Base-by-base conservation (phyloP, 78 protist genomes). In the Dictyostelium intermedium region DNA sequence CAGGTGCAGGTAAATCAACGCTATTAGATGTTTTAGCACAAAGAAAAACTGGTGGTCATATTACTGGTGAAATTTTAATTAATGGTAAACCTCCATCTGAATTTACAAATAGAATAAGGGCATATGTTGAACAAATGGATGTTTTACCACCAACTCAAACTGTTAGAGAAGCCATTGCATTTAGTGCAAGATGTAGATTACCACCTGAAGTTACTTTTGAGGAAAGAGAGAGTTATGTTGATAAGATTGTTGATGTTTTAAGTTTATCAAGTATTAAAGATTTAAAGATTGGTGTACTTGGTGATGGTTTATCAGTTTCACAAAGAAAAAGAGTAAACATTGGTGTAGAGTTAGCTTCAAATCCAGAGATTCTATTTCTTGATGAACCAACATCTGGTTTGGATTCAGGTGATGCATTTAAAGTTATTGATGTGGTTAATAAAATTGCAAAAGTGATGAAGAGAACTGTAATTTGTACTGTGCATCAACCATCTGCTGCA, bases 401-500 rank as follows among this genome's bases (percentile, higher is more conserved):
- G 1, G 97, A 95, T 61, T 43, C 91, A 10, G 85, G 87, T 66
- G 95, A 83, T 39, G 97, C 97, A 2, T 83, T 56, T 27, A 89
- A 87, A 37, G 94, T 89, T 0, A 89, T 89, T 41, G 83, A 80
- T 43, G 70, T 89, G 0, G 73, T 89, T 4, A 43, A 81, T n/a
- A 60, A 43, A 25, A 78, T 89, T 16, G 79, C 94, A 1, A 78
- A 89, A 74, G 74, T 37, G 45, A 20, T 89, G 69, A 89, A 89
- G 0, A 60, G 97, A 61, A 80, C 92, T 11, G 91, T 95, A 16
- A 87, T 95, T 25, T 83, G 93, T 56, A 85, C 98, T 34, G 97
- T 98, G 60, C 99, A 98, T 91, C 99, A 98, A 92, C 99, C 99
- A 3, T 69, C 96, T 3, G 73, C 92, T 25, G 60, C 78, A 3